Conservation (phyloP, 805 yeast genomes). For the Lipomyces yamanashiensis region DNA sequence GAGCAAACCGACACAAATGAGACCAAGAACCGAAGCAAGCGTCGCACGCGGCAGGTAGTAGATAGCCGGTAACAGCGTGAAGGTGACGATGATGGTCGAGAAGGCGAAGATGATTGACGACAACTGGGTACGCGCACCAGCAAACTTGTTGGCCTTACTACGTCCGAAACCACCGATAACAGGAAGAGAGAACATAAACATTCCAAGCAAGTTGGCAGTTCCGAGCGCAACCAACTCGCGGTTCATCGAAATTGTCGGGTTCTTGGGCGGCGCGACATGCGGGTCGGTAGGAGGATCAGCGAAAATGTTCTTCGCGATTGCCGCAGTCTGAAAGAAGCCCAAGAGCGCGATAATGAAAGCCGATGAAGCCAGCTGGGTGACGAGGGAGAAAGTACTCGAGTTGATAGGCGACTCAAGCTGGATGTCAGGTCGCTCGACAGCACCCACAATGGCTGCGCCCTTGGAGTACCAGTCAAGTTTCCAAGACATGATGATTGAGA, state of each 20-base stretch:
- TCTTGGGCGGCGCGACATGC: constrained; percentile 32
- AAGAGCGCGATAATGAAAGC: constrained; percentile 79
- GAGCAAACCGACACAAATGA: constrained; percentile 74
- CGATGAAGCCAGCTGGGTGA: constrained; percentile 64
- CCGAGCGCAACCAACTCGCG: constrained; percentile 93
- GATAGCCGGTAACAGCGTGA: constrained; percentile 63
- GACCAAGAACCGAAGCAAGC: constrained; percentile 76
- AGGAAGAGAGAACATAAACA: constrained; percentile 69
- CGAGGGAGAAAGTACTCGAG: constrained; percentile 51
- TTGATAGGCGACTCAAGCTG: constrained; percentile 65
- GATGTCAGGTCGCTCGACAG: constrained; percentile 57
- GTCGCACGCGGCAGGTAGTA: constrained; percentile 79
- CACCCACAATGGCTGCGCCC: constrained; percentile 75
- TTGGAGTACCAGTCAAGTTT: constrained; percentile 42
- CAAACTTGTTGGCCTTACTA: constrained; percentile 81
- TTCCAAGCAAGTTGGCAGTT: constrained; percentile 65
- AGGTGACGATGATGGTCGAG: constrained; percentile 67
- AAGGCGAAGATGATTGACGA: constrained; percentile 86
- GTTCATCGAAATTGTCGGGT: constrained; percentile 71
- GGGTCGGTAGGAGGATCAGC: constrained; percentile 58
- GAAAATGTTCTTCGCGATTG: constrained; percentile 87
- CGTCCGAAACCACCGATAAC: constrained; percentile 97
- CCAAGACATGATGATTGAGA: constrained; percentile 60
- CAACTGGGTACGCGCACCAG: constrained; percentile 85
- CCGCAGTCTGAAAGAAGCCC: constrained; percentile 91